Evolutionary conservation across 768 basidiomycete genomes (phyloP).

Genomic region (Auricularia sp.): DNA sequence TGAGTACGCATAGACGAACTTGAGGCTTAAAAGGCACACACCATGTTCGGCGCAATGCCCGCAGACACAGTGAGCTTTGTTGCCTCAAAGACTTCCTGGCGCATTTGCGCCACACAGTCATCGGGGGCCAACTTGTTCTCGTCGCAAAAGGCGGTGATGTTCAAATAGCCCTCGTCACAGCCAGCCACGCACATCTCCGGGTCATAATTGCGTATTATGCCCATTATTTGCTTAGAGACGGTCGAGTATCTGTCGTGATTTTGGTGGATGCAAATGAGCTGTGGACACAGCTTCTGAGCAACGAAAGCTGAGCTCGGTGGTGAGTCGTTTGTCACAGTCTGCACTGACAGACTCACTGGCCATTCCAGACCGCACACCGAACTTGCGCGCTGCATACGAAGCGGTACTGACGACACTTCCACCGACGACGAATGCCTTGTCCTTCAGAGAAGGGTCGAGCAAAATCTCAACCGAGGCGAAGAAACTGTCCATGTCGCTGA

Average conservation of each 20-base stretch:
- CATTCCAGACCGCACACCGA: constrained; percentile 91
- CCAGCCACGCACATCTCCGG: constrained; percentile 66
- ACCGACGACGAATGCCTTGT: constrained; percentile 77
- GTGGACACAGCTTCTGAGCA: constrained; percentile 87
- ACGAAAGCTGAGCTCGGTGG: neutral
- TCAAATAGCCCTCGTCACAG: constrained; percentile 86
- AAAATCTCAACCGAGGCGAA: constrained; percentile 72
- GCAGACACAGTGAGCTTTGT: constrained; percentile 88
- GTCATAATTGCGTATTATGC: constrained; percentile 43
- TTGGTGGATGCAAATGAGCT: constrained; percentile 58
- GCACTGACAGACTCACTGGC: constrained; percentile 42
- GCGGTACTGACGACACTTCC: constrained; percentile 80
- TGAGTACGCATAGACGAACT: constrained; percentile 9
- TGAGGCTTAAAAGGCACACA: constrained; percentile 23
- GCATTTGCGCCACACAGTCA: constrained; percentile 70
- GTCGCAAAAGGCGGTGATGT: constrained; percentile 79
- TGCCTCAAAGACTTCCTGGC: constrained; percentile 59
- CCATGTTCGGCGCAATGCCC: constrained; percentile 92
- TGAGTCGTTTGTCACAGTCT: neutral
- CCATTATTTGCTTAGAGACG: constrained; percentile 35
- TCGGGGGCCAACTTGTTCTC: constrained; percentile 52
- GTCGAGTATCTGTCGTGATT: constrained; percentile 52
- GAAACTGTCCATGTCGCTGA: constrained; percentile 86
- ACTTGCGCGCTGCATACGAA: constrained; percentile 86
- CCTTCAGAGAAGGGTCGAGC: constrained; percentile 49